Conservation (phyloP, 2,329 filamentous ascomycete species). For the Lachnellula occidentalis region DNA sequence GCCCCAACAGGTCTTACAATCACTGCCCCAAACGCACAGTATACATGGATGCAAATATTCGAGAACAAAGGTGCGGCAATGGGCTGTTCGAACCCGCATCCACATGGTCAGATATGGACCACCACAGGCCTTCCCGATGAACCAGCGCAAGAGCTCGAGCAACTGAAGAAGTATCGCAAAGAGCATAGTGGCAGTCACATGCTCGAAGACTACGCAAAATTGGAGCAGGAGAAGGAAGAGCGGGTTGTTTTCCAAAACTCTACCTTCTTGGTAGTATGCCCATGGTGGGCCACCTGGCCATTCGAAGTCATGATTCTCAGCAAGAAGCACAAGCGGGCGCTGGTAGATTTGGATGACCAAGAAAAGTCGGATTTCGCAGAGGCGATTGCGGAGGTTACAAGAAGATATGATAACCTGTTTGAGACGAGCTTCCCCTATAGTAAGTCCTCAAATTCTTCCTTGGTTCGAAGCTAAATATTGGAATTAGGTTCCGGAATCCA, state of each 20-base stretch:
- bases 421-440: slow-evolving; percentile 96
- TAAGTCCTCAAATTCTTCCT: slow-evolving; percentile 35
- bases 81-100: slow-evolving; percentile 98
- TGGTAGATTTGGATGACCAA: slow-evolving; percentile 70
- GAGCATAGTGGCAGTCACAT: slow-evolving; percentile 71
- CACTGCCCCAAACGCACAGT: slow-evolving; percentile 62
- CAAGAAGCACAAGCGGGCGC: slow-evolving; percentile 74
- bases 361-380: slow-evolving; percentile 76
- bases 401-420: slow-evolving; percentile 93
- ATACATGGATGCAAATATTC: slow-evolving; percentile 98
- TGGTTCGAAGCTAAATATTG: slow-evolving; percentile 2
- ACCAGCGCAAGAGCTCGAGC: slow-evolving; percentile 69
- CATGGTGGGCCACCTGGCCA: slow-evolving; percentile 98
- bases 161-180: slow-evolving; percentile 71
- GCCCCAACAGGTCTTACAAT: slow-evolving; percentile 36
- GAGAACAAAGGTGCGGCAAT: slow-evolving; percentile 98
- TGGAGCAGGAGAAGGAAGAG: slow-evolving; percentile 78
- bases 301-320: slow-evolving; percentile 90
- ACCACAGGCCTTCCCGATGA: slow-evolving; percentile 89
- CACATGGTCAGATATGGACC: slow-evolving; percentile 95
- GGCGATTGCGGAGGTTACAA: slow-evolving; percentile 79
- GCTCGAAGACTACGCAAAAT: slow-evolving; percentile 77
- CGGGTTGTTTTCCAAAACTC: slow-evolving; percentile 85
- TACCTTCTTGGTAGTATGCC: slow-evolving; percentile 79
- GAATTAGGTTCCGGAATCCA: slow-evolving; percentile 78